Evolutionary conservation across 371 early-diverging fungal genomes (phyloP).

Genomic region (Circinella umbellata): DNA sequence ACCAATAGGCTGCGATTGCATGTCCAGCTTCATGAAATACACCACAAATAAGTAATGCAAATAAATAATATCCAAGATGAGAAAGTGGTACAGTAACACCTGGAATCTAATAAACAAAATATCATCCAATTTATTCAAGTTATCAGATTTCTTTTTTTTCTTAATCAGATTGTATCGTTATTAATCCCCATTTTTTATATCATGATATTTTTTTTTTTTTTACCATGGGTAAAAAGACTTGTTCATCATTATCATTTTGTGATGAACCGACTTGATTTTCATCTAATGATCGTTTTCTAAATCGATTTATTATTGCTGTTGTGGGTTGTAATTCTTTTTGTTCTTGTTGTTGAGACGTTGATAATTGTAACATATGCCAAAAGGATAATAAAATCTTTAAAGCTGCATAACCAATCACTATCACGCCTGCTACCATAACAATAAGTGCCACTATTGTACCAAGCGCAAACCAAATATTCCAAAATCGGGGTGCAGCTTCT

Average conservation of each 20-base stretch:
- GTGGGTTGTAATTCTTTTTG: not conserved
- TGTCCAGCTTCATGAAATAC: slow-evolving; percentile 84
- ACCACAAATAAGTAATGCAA: slow-evolving; percentile 70
- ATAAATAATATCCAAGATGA: slow-evolving; percentile 72
- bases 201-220: no score
- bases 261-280: slow-evolving; percentile 4
- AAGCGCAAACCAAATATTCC: slow-evolving; percentile 65
- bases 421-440: slow-evolving; percentile 56
- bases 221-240: slow-evolving; percentile 69
- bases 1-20: slow-evolving; percentile 75
- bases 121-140: not conserved
- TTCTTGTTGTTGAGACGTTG: no score
- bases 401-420: slow-evolving; percentile 58
- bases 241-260: slow-evolving; percentile 28
- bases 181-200: no score
- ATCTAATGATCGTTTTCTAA: slow-evolving; percentile 16
- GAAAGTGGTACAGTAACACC: slow-evolving; percentile 82
- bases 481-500: slow-evolving; percentile 52
- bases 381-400: slow-evolving; percentile 36
- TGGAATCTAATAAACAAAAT: slow-evolving; percentile 72
- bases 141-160: slow-evolving; percentile 1
- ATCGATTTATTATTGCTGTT: slow-evolving; percentile 1
- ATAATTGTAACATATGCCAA: slow-evolving; percentile 13
- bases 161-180: no score
- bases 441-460: slow-evolving; percentile 57